phyloP scores from a whole-genome alignment of 208 protist genomes.

The Wallacemonas sp. region DNA sequence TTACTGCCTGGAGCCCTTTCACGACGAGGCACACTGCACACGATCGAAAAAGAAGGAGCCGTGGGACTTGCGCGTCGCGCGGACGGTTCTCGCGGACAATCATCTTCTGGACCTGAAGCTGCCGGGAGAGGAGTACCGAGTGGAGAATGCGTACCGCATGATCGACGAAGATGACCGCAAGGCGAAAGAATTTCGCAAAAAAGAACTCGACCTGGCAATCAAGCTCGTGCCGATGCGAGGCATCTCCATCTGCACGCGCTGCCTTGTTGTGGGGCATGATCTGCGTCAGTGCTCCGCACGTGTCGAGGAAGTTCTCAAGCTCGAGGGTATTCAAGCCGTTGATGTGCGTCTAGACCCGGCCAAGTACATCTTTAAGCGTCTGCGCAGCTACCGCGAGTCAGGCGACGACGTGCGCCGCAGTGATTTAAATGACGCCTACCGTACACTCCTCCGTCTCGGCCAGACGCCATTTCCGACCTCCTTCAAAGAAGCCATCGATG shows the following conservation, averaged over 20 bases:
- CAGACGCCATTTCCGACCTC: constrained; percentile 43
- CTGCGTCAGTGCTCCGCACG: constrained; percentile 49
- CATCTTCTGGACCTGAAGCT: constrained; percentile 47
- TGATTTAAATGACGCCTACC: constrained; percentile 55
- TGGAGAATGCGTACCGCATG: constrained; percentile 50
- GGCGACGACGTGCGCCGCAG: constrained; percentile 22
- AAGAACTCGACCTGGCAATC: constrained; percentile 74
- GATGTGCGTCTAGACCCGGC: constrained; percentile 63
- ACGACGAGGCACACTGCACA: constrained; percentile 55
- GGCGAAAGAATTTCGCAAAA: constrained; percentile 82
- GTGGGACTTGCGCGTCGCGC: constrained; percentile 83
- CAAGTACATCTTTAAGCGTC: constrained; percentile 26
- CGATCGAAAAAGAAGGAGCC: constrained; percentile 41
- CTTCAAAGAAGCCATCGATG: constrained; percentile 59
- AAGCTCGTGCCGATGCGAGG: constrained; percentile 66
- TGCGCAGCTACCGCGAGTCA: constrained; percentile 27
- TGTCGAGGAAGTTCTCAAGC: constrained; percentile 42
- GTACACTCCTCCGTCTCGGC: constrained; percentile 34
- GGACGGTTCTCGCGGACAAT: constrained; percentile 64
- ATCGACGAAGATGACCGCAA: constrained; percentile 78
- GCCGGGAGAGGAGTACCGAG: constrained; percentile 40
- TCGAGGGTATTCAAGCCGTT: constrained; percentile 42
- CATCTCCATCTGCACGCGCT: constrained; percentile 59
- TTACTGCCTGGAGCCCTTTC: constrained; percentile 78
- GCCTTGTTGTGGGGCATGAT: constrained; percentile 65